Evolutionary conservation across 2,329 filamentous ascomycete species (phyloP), one percentile per base, ranked within the genome.

Genomic region (Ilyonectria mors-panacis): DNA sequence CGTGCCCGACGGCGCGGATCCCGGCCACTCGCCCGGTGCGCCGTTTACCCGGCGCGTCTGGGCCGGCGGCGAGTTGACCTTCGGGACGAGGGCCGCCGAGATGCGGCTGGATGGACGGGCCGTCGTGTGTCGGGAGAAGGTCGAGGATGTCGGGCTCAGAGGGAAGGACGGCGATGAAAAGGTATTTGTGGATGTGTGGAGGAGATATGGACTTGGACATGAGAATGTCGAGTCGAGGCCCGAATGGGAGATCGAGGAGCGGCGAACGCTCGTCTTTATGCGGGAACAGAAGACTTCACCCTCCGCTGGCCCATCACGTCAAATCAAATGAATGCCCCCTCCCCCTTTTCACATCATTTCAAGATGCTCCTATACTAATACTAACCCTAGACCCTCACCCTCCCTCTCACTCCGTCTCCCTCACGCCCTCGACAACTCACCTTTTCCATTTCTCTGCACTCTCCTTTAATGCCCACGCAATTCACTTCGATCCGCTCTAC

Each of bases 391-490:
- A 78, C 57, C 78, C 79, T 30, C 75, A 79, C 59, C 45, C 75
- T 0, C 78, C 84, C 8, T 77, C 78, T 17, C 79, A 81, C 68
- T 76, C 77, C 23, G 77, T 92, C 72, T 82, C 83, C 0, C 81
- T 97, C 26, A 87, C 82, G 0, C 94, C 94, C 1, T 91, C 91
- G 2, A 85, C 88, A 3, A 84, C 87, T 5, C 87, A 98, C 5
- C 89, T 99, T 60, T 97, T 97, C 82, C 90, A 95, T 65, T 98
- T 95, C 84, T 96, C 93, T 21, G 94, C 94, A 0, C 88, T 99
- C 37, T 95, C 93, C 2, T 95, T 94, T 84, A 99, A 99, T 80
- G 94, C 94, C 1, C 96, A 99, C 81, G 86, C 88, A 17, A 98
- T 99, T 73, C 96, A 99, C 81, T 86, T 97, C 23, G 93, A 98